Evolutionary conservation across 2,329 filamentous ascomycete species (phyloP).

Genomic region (Sporothrix humicola): DNA sequence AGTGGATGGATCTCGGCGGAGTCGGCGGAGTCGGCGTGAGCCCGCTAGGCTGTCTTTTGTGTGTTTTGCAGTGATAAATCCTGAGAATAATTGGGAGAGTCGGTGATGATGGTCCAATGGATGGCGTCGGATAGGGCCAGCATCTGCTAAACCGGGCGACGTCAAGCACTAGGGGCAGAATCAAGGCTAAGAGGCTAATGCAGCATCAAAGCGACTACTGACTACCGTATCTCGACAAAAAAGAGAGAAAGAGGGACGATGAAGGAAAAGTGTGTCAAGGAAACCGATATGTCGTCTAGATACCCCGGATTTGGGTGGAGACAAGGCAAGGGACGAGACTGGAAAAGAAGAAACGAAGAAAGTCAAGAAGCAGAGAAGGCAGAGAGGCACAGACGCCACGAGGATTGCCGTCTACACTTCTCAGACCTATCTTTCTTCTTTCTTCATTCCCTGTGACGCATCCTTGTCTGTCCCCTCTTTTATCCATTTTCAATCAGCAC

Average conservation of each 20-base stretch:
- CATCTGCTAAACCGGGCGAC: not conserved
- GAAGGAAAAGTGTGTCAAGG: constrained; percentile 15
- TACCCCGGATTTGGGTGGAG: constrained; percentile 27
- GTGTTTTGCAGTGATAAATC: no score
- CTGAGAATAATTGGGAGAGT: not conserved
- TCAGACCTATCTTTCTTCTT: not conserved
- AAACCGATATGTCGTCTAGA: constrained; percentile 7
- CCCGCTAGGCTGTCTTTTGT: not conserved
- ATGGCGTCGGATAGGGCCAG: constrained; percentile 15
- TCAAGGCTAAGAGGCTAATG: constrained; percentile 11
- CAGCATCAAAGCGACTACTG: not conserved
- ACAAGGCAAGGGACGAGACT: not conserved
- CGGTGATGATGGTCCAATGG: constrained; percentile 25
- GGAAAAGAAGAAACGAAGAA: not conserved
- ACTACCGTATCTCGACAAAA: constrained; percentile 18
- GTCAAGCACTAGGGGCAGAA: not conserved
- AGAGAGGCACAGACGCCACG: not conserved
- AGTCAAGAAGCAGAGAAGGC: not conserved
- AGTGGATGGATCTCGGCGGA: not conserved
- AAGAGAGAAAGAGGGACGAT: not conserved
- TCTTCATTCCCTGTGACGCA: not conserved
- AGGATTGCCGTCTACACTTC: not conserved
- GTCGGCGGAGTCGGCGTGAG: constrained; percentile 14
- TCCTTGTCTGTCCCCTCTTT: constrained; percentile 14
- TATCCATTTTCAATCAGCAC: constrained; percentile 12